Conservation (phyloP, 257 asterid species). For the Plantago major region DNA sequence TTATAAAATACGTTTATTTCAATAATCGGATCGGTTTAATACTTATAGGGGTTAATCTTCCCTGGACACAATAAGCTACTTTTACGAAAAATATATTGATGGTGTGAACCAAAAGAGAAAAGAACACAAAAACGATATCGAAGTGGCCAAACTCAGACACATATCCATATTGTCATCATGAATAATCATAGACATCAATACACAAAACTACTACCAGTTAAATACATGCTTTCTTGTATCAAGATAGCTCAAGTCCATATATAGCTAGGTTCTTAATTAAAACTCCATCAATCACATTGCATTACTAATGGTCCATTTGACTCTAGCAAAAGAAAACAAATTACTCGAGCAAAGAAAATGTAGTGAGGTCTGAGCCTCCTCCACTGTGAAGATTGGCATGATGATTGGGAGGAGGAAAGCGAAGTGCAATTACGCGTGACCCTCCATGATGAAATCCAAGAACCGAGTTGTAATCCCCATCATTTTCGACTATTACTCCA, state of each 20-base stretch:
- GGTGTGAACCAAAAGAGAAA: too few species aligned
- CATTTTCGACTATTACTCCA: constrained; percentile 82
- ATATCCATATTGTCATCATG: too few species aligned
- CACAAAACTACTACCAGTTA: too few species aligned
- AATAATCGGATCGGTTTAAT: too few species aligned
- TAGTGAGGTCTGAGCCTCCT: constrained; percentile 77
- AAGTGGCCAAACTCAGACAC: too few species aligned
- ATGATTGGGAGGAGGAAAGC: constrained; percentile 37
- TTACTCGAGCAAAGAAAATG: constrained; percentile 57
- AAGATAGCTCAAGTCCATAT: not conserved
- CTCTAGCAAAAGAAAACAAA: not conserved
- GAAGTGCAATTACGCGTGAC: constrained; percentile 46
- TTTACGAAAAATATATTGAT: too few species aligned
- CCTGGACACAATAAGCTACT: too few species aligned
- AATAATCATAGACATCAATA: too few species aligned
- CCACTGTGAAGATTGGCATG: constrained; percentile 54
- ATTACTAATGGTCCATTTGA: constrained; percentile 8
- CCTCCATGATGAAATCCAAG: constrained; percentile 56
- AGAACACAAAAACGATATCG: too few species aligned
- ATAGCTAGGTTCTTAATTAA: not conserved
- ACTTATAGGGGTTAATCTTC: too few species aligned
- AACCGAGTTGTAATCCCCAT: constrained; percentile 56
- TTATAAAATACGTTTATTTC: too few species aligned
- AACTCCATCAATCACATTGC: constrained; percentile 1
- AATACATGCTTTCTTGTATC: too few species aligned